Percentiles rank a stretch among this genome's conserved stretches.
Conservation (phyloP, 2,329 filamentous ascomycete species). For the Hortaea sp. region DNA sequence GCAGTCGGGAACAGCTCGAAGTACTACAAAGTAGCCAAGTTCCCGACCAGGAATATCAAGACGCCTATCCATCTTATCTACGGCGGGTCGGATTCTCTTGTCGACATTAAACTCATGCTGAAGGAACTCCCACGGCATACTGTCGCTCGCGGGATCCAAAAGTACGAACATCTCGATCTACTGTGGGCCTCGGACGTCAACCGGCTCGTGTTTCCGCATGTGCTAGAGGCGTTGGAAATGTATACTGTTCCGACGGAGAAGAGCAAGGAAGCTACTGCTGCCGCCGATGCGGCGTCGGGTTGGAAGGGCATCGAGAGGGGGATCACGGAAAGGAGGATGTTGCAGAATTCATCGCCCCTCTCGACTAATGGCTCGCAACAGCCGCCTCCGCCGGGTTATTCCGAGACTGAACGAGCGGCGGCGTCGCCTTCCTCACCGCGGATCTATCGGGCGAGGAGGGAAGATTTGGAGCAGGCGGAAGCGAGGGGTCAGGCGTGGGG, state of each 20-base stretch:
- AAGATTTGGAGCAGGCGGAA: no score
- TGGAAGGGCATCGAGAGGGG: background rate
- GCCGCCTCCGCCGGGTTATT: background rate
- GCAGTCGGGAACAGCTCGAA: slow-evolving; percentile 61
- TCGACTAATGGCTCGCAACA: no score
- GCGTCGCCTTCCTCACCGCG: no score
- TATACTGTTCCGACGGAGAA: slow-evolving; percentile 31
- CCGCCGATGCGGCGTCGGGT: background rate
- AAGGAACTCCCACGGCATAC: slow-evolving; percentile 78
- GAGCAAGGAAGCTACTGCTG: no score
- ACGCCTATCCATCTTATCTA: slow-evolving; percentile 91
- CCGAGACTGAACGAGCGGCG: background rate
- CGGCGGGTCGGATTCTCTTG: slow-evolving; percentile 83
- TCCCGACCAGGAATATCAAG: slow-evolving; percentile 93
- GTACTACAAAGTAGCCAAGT: slow-evolving; percentile 93
- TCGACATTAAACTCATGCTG: slow-evolving; percentile 89
- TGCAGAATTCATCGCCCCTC: background rate
- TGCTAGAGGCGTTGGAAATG: slow-evolving; percentile 76
- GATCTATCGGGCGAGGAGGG: no score
- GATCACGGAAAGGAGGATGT: background rate
- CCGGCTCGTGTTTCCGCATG: slow-evolving; percentile 75
- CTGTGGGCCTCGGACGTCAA: slow-evolving; percentile 86
- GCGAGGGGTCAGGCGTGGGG: no score
- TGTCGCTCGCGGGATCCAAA: slow-evolving; percentile 72
- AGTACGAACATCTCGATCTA: slow-evolving; percentile 96